These are phyloP conservation scores for Naganishia onofrii DNA, from an alignment of 768 basidiomycete genomes.

Conservation along the genomic window DNA sequence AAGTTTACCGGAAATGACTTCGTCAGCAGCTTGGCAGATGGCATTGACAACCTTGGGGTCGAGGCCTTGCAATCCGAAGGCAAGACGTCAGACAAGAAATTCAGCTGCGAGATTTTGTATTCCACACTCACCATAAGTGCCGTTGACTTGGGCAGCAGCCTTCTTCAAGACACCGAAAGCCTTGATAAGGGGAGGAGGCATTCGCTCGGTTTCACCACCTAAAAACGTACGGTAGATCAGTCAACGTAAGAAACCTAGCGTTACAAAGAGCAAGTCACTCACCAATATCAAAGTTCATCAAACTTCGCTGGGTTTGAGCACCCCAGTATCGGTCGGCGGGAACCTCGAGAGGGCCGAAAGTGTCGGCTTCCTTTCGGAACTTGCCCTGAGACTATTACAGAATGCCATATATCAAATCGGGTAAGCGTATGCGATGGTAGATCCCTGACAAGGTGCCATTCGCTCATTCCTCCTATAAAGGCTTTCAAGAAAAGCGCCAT, in stretches of 20 bases:
- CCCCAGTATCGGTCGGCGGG: constrained; percentile 91
- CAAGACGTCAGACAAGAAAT: not conserved
- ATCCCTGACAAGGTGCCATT: too few relatives aligned
- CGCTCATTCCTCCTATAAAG: too few relatives aligned
- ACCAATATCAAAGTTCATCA: constrained; percentile 98
- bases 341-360: constrained; percentile 91
- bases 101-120: not conserved
- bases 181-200: constrained; percentile 92
- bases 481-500: too few relatives aligned
- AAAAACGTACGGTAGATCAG: not conserved
- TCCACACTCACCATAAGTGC: constrained; percentile 64
- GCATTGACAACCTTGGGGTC: constrained; percentile 81
- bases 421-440: not conserved
- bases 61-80: constrained; percentile 53
- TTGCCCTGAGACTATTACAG: constrained; percentile 30
- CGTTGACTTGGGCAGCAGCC: constrained; percentile 87
- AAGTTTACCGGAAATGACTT: constrained; percentile 93
- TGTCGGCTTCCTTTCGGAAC: constrained; percentile 77
- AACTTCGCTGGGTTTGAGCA: constrained; percentile 93
- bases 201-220: constrained; percentile 78
- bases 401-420: not conserved
- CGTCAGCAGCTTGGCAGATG: constrained; percentile 89
- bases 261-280: constrained; percentile 18
- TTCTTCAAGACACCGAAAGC: constrained; percentile 98
- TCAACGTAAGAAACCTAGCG: not conserved